Percentiles rank a stretch among this genome's conserved stretches.
Conservation (phyloP, 1,284 basidiomycete genomes). For the Puccinia horiana region DNA sequence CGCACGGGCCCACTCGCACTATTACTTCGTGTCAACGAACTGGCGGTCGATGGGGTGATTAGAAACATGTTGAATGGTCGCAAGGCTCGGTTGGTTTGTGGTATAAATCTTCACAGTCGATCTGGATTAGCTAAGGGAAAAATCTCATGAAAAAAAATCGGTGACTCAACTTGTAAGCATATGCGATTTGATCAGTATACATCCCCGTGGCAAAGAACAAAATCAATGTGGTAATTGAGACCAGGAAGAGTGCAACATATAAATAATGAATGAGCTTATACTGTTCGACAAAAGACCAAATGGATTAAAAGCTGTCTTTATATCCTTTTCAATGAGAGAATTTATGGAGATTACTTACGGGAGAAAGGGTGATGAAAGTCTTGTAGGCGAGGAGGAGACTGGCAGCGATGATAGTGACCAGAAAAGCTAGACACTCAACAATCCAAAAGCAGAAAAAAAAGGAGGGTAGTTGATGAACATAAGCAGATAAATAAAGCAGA, state of each 20-base stretch:
- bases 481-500: not conserved
- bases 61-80: constrained; percentile 94
- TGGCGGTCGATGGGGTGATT: constrained; percentile 74
- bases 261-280: constrained; percentile 47
- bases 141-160: not conserved
- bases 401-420: constrained; percentile 33
- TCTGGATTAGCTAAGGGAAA: not conserved
- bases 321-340: not conserved
- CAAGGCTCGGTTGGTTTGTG: constrained; percentile 88
- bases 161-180: constrained; percentile 71
- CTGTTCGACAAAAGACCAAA: not conserved
- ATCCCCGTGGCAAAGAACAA: constrained; percentile 96
- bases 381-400: constrained; percentile 44
- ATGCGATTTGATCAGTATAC: constrained; percentile 93
- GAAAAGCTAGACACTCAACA: constrained; percentile 17
- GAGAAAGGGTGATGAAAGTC: constrained; percentile 27
- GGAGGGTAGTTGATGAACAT: not conserved
- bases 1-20: not conserved
- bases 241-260: constrained; percentile 29
- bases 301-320: not conserved
- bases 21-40: not conserved
- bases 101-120: constrained; percentile 69
- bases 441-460: not conserved
- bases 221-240: constrained; percentile 71
- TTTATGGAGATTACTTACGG: constrained; percentile 1